Base-by-base conservation (phyloP, 768 basidiomycete species). In the Kwoniella shandongensis region DNA sequence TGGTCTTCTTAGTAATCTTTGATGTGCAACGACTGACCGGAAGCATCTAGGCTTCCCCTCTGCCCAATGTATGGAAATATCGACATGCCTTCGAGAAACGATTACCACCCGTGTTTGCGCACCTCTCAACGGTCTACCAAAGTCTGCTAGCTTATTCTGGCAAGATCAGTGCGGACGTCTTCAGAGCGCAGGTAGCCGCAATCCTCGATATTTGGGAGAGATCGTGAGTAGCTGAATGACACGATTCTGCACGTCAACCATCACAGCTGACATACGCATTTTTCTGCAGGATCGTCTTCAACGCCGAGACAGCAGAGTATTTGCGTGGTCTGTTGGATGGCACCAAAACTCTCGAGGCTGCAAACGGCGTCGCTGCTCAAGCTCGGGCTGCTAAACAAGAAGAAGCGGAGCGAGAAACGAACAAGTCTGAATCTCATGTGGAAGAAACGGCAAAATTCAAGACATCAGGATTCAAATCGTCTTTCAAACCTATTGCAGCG, bases 21-120 rank as follows among this genome's bases (percentile, higher is more conserved):
- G 39, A 42, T 2, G 4, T 10, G 3, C 29, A 25, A 23, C 54
- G 11, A 38, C 29, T n/a, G n/a, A n/a, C n/a, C n/a, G n/a, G n/a
- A n/a, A n/a, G n/a, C n/a, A n/a, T 23, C 17, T 42, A 67, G 20
- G 90, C 91, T 30, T 91, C 90, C 2, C 80, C 92, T 2, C 83
- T 97, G 13, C 91, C 92, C 0, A 93, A 91, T 76, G 94, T 93
- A 6, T 99, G 96, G 96, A 91, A 90, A 75, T 98, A 89, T 77
- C 87, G 96, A 27, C 86, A 91, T 59, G 89, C 94, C 66, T 94
- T 98, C 68, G 94, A 98, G 73, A 82, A 85, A 10, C 81, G 90
- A 36, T 83, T 99, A 4, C 89, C 89, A n/a, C 83, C 88, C 36
- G 93, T 96, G 10, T 98, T 99, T 73, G 92, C 96, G 70, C 96